Percentiles rank a stretch among this genome's conserved stretches.
Evolutionary conservation across 495 filamentous ascomycete species (phyloP).

Genomic region (Penicillium tannophilum): DNA sequence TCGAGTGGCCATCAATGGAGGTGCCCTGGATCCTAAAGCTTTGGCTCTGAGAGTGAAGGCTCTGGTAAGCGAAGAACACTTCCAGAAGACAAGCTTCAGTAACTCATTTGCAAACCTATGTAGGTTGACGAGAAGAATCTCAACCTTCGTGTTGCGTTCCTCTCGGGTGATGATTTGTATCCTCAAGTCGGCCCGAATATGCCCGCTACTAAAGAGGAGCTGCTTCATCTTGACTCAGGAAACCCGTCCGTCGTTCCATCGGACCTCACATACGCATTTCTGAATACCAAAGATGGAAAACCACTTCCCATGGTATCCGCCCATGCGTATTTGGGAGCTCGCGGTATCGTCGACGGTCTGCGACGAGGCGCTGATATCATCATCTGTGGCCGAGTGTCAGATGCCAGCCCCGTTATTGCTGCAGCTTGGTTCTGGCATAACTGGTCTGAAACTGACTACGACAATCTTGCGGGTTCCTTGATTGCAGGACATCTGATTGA

Average conservation of each 20-base stretch:
- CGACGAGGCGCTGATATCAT: slow-evolving; percentile 53
- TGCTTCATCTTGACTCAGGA: slow-evolving; percentile 40
- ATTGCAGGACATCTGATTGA: slow-evolving; percentile 56
- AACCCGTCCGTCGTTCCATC: slow-evolving; percentile 19
- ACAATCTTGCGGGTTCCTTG: slow-evolving; percentile 45
- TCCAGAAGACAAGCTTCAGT: not conserved
- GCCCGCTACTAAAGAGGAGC: slow-evolving; percentile 26
- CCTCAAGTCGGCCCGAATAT: slow-evolving; percentile 30
- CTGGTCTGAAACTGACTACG: slow-evolving; percentile 41
- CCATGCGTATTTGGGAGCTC: slow-evolving; percentile 47
- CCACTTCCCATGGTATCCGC: slow-evolving; percentile 33
- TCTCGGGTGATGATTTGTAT: slow-evolving; percentile 49
- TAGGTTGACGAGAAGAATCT: slow-evolving; percentile 31
- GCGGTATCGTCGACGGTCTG: slow-evolving; percentile 47
- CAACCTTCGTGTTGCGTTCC: slow-evolving; percentile 46
- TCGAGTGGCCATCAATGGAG: slow-evolving; percentile 49
- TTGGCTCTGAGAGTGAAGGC: slow-evolving; percentile 40
- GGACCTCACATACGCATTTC: slow-evolving; percentile 28
- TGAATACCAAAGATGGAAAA: slow-evolving; percentile 6
- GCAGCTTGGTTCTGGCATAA: slow-evolving; percentile 50
- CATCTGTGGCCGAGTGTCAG: slow-evolving; percentile 54
- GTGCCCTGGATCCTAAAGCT: slow-evolving; percentile 44
- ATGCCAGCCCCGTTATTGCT: slow-evolving; percentile 52
- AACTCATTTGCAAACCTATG: not conserved
- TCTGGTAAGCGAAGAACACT: slow-evolving; percentile 24